A percentile compares a stretch with the other conserved stretches of the same genome.
These are phyloP conservation scores for Gryganskiella cystojenkinii DNA, from an alignment of 192 early-diverging fungal genomes.

Conservation along the genomic window DNA sequence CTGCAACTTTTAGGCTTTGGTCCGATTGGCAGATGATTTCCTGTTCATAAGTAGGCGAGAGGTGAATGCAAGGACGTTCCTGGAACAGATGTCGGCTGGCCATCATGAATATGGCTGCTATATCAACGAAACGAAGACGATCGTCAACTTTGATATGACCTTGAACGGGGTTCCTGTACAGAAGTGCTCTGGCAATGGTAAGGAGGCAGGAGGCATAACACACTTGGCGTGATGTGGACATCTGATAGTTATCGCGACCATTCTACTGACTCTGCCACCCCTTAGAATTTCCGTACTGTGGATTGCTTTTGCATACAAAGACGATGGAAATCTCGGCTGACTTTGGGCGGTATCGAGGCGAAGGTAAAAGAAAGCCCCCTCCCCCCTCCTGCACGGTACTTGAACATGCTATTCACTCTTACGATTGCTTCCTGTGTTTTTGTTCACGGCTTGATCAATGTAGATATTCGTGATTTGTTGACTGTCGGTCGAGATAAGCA, in stretches of 20 bases:
- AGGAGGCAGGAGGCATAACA: no score
- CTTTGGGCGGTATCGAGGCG: constrained; percentile 66
- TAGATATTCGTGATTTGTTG: constrained; percentile 38
- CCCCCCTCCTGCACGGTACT: background rate
- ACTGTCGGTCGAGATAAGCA: constrained; percentile 28
- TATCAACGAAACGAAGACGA: constrained; percentile 81
- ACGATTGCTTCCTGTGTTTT: background rate
- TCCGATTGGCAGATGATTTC: constrained; percentile 90
- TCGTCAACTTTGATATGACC: constrained; percentile 76
- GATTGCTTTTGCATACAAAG: constrained; percentile 74
- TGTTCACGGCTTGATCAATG: background rate
- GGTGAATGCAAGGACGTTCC: constrained; percentile 62
- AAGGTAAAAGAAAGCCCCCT: constrained; percentile 35
- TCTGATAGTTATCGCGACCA: no score
- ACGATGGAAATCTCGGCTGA: constrained; percentile 77
- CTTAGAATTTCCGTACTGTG: constrained; percentile 83
- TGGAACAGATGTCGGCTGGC: constrained; percentile 69
- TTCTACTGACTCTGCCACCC: no score
- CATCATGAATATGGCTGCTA: constrained; percentile 76
- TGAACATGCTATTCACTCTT: background rate
- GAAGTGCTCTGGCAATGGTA: constrained; percentile 28
- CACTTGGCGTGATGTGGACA: constrained; percentile 46
- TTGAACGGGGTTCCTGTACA: constrained; percentile 49
- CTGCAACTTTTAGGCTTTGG: constrained; percentile 57
- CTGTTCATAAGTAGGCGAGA: constrained; percentile 73